Conservation (phyloP, 441 rosid genomes). For the Biscutella auriculata region DNA sequence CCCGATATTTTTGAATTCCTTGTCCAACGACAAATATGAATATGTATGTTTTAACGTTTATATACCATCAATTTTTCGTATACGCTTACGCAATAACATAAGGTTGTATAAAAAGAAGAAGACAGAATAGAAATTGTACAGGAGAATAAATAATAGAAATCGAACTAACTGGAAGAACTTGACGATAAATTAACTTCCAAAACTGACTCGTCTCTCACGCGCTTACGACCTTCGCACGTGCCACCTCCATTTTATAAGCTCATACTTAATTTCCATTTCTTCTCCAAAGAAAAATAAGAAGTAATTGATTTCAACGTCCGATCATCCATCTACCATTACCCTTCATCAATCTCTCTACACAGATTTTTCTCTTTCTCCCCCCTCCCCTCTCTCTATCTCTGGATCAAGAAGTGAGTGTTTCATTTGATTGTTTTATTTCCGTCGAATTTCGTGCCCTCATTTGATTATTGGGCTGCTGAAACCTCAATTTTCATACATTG, state of each 20-base stretch:
- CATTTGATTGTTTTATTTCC: not conserved
- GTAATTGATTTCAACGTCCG: constrained; percentile 19
- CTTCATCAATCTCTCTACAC: constrained; percentile 16
- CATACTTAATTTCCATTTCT: not conserved
- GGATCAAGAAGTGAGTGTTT: constrained; percentile 20
- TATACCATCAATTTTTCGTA: not conserved
- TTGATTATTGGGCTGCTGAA: not conserved
- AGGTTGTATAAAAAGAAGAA: not conserved
- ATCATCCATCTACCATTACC: constrained; percentile 9
- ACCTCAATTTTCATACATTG: constrained; percentile 1
- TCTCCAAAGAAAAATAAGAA: not conserved
- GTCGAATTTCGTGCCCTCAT: not conserved
- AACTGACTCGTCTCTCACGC: constrained; percentile 22
- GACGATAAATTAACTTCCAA: constrained; percentile 15
- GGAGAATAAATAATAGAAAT: not conserved
- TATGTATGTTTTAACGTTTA: not conserved
- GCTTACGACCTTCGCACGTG: constrained; percentile 11
- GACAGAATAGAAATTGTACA: not conserved
- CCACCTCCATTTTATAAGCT: constrained; percentile 5
- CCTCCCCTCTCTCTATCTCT: not conserved
- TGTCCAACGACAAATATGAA: not conserved
- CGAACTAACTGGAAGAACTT: constrained; percentile 5
- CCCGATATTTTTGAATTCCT: not conserved
- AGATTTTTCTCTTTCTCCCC: not conserved
- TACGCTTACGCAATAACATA: constrained; percentile 1